A percentile compares a stretch with the other conserved stretches of the same genome.
Evolutionary conservation across 2,329 filamentous ascomycete genomes (phyloP).

Genomic region (Clonostachys sp.): DNA sequence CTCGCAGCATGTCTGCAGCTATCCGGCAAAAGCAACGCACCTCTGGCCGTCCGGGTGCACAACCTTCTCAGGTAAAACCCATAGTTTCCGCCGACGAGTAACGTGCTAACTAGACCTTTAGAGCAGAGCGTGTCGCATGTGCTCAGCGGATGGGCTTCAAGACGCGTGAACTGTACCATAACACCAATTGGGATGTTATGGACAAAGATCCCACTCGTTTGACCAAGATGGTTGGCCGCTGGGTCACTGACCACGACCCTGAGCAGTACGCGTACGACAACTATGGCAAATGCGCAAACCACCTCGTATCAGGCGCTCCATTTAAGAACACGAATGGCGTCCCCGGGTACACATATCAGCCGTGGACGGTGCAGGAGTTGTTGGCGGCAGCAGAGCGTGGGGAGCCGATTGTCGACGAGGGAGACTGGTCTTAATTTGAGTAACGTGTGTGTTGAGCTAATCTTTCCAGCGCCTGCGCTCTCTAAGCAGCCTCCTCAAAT

Average conservation of each 20-base stretch:
- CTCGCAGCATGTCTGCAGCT: conserved; percentile 9
- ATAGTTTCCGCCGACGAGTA: neutral
- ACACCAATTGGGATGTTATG: conserved; percentile 8
- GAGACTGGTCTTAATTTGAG: too few species aligned
- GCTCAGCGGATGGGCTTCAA: conserved; percentile 10
- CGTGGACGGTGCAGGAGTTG: conserved; percentile 12
- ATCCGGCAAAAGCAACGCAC: neutral
- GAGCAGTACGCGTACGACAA: conserved; percentile 20
- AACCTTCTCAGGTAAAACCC: conserved; percentile 2
- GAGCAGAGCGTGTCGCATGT: conserved; percentile 8
- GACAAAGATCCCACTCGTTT: conserved; percentile 2
- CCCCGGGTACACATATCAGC: conserved; percentile 13
- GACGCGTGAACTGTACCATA: conserved; percentile 9
- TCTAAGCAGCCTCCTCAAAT: too few species aligned
- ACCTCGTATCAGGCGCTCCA: conserved; percentile 10
- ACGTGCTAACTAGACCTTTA: neutral
- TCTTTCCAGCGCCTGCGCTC: too few species aligned
- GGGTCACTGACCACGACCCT: conserved; percentile 17
- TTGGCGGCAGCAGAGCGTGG: too few species aligned
- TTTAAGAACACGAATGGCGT: conserved; percentile 23
- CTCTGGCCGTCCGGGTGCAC: conserved; percentile 1
- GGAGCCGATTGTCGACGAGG: too few species aligned
- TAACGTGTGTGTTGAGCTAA: too few species aligned
- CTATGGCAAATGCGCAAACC: conserved; percentile 12
- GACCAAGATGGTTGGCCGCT: conserved; percentile 3